Percentiles rank a stretch among this genome's conserved stretches.
Conservation (phyloP, 345 rosid species). For the Rhodamnia rubescens region DNA sequence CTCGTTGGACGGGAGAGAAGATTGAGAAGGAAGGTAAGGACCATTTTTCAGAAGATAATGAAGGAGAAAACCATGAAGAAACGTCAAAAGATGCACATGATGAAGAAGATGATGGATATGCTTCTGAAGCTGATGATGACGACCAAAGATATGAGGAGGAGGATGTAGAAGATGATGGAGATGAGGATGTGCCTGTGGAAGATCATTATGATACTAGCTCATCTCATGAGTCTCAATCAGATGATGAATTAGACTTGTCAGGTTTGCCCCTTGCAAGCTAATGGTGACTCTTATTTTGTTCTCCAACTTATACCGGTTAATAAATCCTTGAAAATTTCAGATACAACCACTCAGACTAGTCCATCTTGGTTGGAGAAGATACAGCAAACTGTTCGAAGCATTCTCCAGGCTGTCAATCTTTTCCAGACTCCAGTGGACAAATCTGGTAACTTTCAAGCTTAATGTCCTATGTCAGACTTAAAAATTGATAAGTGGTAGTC, state of each 20-base stretch:
- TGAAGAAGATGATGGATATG: slow-evolving; percentile 54
- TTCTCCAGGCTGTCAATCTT: slow-evolving; percentile 70
- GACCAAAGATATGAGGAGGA: slow-evolving; percentile 31
- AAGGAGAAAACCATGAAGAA: slow-evolving; percentile 39
- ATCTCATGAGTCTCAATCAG: slow-evolving; percentile 25
- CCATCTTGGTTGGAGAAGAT: slow-evolving; percentile 92
- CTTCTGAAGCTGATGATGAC: slow-evolving; percentile 68
- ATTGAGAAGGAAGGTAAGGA: slow-evolving; percentile 31
- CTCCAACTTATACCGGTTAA: neutral
- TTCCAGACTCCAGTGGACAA: slow-evolving; percentile 71
- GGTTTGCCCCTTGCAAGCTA: slow-evolving; percentile 22
- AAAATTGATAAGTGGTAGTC: neutral
- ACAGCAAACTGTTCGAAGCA: slow-evolving; percentile 49
- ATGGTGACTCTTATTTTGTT: neutral
- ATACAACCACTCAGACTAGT: slow-evolving; percentile 13
- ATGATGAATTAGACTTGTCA: slow-evolving; percentile 31
- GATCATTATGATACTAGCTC: slow-evolving; percentile 36
- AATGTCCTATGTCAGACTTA: neutral
- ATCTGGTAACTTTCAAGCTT: slow-evolving; percentile 37
- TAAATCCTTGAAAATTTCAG: neutral
- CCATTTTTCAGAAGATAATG: slow-evolving; percentile 15
- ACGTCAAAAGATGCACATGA: slow-evolving; percentile 26
- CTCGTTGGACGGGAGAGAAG: slow-evolving; percentile 90
- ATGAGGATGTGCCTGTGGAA: slow-evolving; percentile 44
- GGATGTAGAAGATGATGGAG: slow-evolving; percentile 38